These are phyloP conservation scores for Mortierella sp. DNA, from an alignment of 371 early-diverging fungal species.

Conservation along the genomic window DNA sequence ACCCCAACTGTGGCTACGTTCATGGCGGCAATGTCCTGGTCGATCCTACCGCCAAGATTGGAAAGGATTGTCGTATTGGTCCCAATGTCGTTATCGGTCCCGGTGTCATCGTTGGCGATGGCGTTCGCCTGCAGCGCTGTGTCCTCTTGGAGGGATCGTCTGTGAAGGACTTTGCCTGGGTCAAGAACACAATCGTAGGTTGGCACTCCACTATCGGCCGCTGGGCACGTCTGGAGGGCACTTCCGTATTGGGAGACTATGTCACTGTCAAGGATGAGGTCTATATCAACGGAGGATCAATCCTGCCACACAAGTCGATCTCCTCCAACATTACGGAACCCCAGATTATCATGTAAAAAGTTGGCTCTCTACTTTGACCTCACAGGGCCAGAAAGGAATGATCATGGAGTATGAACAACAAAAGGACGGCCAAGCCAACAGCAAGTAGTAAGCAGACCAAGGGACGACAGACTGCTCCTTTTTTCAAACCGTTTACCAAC, in stretches of 20 bases:
- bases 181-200: conserved; percentile 94
- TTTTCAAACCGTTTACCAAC: conserved; percentile 9
- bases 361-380: no score
- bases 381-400: no score
- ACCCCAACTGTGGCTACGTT: conserved; percentile 67
- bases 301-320: conserved; percentile 94
- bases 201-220: conserved; percentile 95
- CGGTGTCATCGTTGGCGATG: conserved; percentile 93
- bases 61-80: conserved; percentile 94
- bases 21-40: conserved; percentile 89
- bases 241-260: conserved; percentile 94
- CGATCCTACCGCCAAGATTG: conserved; percentile 92
- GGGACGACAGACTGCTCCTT: background rate
- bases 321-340: conserved; percentile 90
- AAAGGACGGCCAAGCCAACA: no score
- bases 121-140: conserved; percentile 91
- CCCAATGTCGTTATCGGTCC: conserved; percentile 96
- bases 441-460: no score
- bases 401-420: no score
- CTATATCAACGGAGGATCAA: conserved; percentile 93
- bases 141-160: conserved; percentile 89
- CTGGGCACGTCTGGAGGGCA: conserved; percentile 89
- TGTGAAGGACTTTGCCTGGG: conserved; percentile 91
- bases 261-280: conserved; percentile 92
- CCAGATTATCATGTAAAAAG: conserved; percentile 88